These are phyloP conservation scores for Priceomyces medius DNA, from an alignment of 805 yeast genomes.

Conservation along the genomic window DNA sequence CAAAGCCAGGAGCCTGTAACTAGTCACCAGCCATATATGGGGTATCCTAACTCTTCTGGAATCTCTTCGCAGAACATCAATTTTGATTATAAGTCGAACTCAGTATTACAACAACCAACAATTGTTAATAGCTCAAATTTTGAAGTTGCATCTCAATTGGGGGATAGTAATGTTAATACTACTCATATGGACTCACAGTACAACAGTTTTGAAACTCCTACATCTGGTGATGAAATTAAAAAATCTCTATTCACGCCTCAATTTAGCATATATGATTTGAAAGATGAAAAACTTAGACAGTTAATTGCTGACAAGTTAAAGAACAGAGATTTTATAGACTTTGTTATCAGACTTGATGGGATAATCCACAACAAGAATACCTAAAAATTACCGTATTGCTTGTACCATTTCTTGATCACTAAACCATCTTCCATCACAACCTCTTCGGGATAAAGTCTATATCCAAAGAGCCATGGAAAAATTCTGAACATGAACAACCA, in stretches of 20 bases:
- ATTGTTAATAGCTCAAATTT: neutral
- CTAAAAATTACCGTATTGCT: neutral
- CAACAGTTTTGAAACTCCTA: neutral
- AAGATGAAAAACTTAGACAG: conserved; percentile 7
- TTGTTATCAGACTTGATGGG: conserved; percentile 17
- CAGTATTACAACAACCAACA: neutral
- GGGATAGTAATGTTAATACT: neutral
- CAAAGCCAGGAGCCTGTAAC: neutral
- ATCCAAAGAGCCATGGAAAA: conserved; percentile 47
- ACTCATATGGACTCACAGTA: neutral
- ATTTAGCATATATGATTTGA: conserved; percentile 8
- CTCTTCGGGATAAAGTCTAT: conserved; percentile 43
- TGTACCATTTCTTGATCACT: conserved; percentile 53
- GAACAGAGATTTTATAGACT: conserved; percentile 13
- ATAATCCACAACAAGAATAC: conserved; percentile 10
- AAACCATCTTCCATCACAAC: conserved; percentile 55
- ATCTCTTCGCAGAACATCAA: neutral
- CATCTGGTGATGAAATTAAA: neutral
- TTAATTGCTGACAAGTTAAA: conserved; percentile 10
- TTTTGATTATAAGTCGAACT: neutral
- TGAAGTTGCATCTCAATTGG: neutral
- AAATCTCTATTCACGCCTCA: neutral
- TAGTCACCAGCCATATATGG: neutral
- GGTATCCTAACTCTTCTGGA: neutral
- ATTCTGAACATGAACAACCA: conserved; percentile 56